Evolutionary conservation across 2,329 filamentous ascomycete species (phyloP).

Genomic region (Fusarium sp.): DNA sequence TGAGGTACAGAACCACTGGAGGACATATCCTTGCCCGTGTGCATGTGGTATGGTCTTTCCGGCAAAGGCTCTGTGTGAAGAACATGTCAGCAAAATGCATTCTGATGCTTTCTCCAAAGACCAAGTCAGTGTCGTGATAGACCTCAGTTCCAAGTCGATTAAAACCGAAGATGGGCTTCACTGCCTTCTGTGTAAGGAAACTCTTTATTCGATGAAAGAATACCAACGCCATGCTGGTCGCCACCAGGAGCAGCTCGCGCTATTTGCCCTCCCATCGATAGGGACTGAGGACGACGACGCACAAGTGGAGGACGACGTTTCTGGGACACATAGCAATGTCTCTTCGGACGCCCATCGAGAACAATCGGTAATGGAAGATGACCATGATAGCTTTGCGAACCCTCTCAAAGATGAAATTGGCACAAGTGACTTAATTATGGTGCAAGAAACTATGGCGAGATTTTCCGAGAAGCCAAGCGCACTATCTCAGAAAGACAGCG

Average conservation of each 20-base stretch:
- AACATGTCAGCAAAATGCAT: neutral
- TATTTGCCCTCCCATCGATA: neutral
- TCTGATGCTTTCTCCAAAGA: rapidly evolving
- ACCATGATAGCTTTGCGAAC: too few species aligned
- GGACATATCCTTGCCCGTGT: neutral
- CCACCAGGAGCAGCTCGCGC: constrained; percentile 12
- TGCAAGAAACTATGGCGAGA: too few species aligned
- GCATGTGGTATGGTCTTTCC: neutral
- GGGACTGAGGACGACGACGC: neutral
- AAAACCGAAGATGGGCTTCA: rapidly evolving
- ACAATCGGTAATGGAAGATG: too few species aligned
- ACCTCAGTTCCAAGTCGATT: rapidly evolving
- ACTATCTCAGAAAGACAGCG: too few species aligned
- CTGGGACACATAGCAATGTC: neutral
- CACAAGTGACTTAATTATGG: too few species aligned
- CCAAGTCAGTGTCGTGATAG: neutral
- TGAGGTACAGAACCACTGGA: neutral
- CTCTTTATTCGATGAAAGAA: rapidly evolving
- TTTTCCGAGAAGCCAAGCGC: too few species aligned
- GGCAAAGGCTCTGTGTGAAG: rapidly evolving
- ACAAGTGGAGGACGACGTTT: neutral
- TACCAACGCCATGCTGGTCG: constrained; percentile 1
- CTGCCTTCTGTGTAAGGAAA: neutral
- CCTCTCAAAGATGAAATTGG: too few species aligned
- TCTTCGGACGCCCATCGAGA: neutral